Base-by-base conservation (phyloP, 495 filamentous ascomycete genomes). In the Annulohypoxylon stygium region DNA sequence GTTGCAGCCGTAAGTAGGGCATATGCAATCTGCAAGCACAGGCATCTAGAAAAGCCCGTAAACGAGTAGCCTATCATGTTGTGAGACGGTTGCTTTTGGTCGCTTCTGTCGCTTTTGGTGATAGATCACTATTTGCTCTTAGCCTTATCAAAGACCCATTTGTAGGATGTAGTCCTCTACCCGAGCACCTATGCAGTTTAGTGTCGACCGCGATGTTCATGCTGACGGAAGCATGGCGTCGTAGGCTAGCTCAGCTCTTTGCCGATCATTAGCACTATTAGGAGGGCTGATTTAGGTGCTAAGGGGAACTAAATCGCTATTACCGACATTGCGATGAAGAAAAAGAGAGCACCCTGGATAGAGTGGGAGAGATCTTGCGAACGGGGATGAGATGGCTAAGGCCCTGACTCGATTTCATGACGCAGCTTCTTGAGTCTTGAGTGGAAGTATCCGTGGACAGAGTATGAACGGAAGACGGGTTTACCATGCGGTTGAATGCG, bases 171-270 rank as follows among this genome's bases (percentile, higher is more conserved):
- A 30, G 5, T 30, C 30, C 3, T 25, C 20, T 26, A 12, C 10
- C 23, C 26, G 11, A 11, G 18, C 10, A 50, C 50, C 12, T 54
- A 36, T 6, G 30, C 1, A 36, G 39, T 51, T 59, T 51, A 34
- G 69, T 23, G 20, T 33, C 41, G 23, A 58, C 16, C 45, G 16
- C 34, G 55, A 59, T 53, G 18, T 48, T 18, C 30, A 53, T 58
- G 66, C 66, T 74, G 18, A 43, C 62, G 67, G 11, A 16, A 74
- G 48, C 55, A 62, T 66, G 36, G 60, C 61, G 53, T 58, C 41
- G 51, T 5, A 10, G 37, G 26, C 23, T 62, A n/a, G 61, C 54
- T 70, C 71, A 70, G 71, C 71, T 70, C 71, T 70, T 36, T 36
- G 71, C 48, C 57, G 71, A 74, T 74, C 66, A 57, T 23, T 58